Base-by-base conservation (phyloP, 176 grass and related monocot species). In the Cenchrus fungigraminus region DNA sequence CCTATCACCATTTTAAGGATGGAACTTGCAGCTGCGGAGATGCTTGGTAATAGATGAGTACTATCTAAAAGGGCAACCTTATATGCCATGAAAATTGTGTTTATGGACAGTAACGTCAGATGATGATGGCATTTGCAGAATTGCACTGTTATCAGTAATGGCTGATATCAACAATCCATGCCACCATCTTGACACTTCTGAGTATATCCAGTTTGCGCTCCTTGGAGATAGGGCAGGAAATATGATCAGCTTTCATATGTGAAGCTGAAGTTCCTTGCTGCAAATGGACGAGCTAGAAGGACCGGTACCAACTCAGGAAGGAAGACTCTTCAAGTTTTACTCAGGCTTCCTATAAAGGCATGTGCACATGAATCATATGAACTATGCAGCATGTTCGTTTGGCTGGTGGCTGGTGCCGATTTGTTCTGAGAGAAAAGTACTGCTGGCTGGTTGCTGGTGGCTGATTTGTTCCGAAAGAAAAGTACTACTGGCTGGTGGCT, bases 1-100 rank as follows among this genome's bases (percentile, higher is more conserved):
- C 84, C 46, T 89, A 89, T 85, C 92, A 94, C 62, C 89, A 83
- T 85, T 89, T 91, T 70, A 82, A 47, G 40, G 55, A 87, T 72
- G 89, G 87, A 43, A 44, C 50, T 13, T 91, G 92, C 87, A 94
- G 87, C 49, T 91, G 87, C 34, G 14, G 77, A 70, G 89, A 94
- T 74, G 82, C 51, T 32, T 89, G 92, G 89, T 94, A 86, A 82
- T 74, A 51, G 6, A 60, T 47, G 43, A n/a, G 15, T 54, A 34
- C 62, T 62, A 44, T 47, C 49, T 12, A 75, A 72, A 75, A 74
- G 11, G 65, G 29, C 77, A 34, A 44, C 60, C 42, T 57, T 89
- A 29, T 65, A 77, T 88, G 61, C 69, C 62, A 63, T 72, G 49
- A 44, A 46, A 78, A 74, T 42, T 77, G 45, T 68, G 73, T 64